A percentile compares a stretch with the other conserved stretches of the same genome.
Conservation (phyloP, 495 filamentous ascomycete species). For the Annulohypoxylon moriforme region DNA sequence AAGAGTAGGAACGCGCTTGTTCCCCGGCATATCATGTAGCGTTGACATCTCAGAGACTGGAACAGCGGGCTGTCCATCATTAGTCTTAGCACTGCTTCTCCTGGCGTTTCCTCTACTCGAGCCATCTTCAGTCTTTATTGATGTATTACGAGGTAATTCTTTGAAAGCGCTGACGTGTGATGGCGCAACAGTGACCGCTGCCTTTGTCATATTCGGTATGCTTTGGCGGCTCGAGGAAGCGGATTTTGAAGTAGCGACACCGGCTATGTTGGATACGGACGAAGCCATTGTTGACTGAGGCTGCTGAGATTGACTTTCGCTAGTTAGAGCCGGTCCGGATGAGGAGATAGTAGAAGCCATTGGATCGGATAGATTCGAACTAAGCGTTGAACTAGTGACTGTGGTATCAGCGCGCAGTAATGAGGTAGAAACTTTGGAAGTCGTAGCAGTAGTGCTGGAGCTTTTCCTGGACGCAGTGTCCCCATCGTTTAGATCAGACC, state of each 20-base stretch:
- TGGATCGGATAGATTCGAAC: slow-evolving; percentile 52
- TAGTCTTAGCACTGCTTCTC: slow-evolving; percentile 53
- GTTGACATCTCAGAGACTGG: slow-evolving; percentile 50
- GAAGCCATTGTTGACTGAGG: slow-evolving; percentile 66
- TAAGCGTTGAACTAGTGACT: slow-evolving; percentile 50
- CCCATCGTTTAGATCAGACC: slow-evolving; percentile 51
- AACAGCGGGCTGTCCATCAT: slow-evolving; percentile 44
- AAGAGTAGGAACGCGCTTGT: slow-evolving; percentile 46
- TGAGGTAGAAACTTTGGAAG: slow-evolving; percentile 52
- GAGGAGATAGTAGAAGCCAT: slow-evolving; percentile 51
- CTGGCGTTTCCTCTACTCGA: slow-evolving; percentile 41
- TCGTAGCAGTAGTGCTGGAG: slow-evolving; percentile 51
- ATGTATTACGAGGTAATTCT: slow-evolving; percentile 54
- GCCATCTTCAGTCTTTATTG: slow-evolving; percentile 54
- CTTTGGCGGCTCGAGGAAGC: slow-evolving; percentile 58
- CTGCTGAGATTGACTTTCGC: slow-evolving; percentile 51
- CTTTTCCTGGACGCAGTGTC: slow-evolving; percentile 54
- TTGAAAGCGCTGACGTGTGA: slow-evolving; percentile 67
- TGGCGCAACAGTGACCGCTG: slow-evolving; percentile 61
- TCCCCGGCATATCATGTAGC: slow-evolving; percentile 49
- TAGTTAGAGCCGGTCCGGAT: slow-evolving; percentile 50
- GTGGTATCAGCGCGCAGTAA: slow-evolving; percentile 51
- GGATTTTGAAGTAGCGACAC: slow-evolving; percentile 59
- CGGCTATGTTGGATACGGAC: slow-evolving; percentile 63
- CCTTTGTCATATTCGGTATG: slow-evolving; percentile 61